Evolutionary conservation across 257 asterid genomes (phyloP).

Genomic region (Rehmannia glutinosa): DNA sequence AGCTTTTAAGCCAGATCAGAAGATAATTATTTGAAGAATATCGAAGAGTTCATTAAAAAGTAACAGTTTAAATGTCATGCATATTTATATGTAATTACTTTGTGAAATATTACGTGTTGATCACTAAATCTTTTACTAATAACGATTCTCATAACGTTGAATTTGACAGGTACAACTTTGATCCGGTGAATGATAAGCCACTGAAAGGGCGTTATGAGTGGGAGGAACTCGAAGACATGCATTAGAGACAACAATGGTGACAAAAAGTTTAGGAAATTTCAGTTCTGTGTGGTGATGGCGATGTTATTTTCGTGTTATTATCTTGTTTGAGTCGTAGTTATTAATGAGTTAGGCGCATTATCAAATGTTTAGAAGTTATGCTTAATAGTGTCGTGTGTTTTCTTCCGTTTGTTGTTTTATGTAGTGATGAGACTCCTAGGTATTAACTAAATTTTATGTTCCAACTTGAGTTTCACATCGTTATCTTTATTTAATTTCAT

Average conservation of each 20-base stretch:
- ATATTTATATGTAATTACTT: not conserved
- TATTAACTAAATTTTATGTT: not conserved
- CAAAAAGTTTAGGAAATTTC: not conserved
- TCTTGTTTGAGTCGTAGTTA: not conserved
- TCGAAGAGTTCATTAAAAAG: not conserved
- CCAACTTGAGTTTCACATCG: not conserved
- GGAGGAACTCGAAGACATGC: not conserved
- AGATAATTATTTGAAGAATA: not conserved
- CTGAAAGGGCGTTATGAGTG: constrained; percentile 5
- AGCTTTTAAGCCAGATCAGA: not conserved
- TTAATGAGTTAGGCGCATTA: too few relatives aligned
- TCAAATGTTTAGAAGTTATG: not conserved
- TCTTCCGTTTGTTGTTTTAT: not conserved
- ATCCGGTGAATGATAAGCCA: constrained; percentile 8
- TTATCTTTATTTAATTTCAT: not conserved
- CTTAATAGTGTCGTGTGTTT: not conserved
- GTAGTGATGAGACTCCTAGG: not conserved
- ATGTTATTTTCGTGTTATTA: not conserved
- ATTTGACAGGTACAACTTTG: constrained; percentile 7
- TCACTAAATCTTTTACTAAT: not conserved
- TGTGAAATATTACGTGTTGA: not conserved
- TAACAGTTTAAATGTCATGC: not conserved
- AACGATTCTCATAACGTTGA: not conserved
- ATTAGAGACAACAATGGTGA: not conserved
- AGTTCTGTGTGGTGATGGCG: not conserved